These are phyloP conservation scores for Myxozyma vanderwaltii DNA, from an alignment of 805 yeast species.

Conservation along the genomic window DNA sequence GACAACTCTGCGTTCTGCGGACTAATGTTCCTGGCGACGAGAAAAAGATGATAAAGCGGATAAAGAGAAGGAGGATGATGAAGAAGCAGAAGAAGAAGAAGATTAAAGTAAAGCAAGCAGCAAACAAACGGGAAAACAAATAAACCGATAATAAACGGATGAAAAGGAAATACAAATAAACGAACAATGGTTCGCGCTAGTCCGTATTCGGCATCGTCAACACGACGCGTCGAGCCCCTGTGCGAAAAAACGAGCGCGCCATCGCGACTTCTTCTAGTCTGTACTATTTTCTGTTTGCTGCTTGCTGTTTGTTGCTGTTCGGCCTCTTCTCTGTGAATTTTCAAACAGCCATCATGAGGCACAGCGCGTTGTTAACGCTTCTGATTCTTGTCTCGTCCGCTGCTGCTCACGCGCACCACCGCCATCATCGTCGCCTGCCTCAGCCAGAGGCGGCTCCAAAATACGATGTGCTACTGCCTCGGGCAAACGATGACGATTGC, in stretches of 20 bases:
- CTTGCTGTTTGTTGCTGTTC: background rate
- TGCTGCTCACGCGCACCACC: conserved; percentile 20
- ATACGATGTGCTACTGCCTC: conserved; percentile 1
- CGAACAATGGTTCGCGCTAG: background rate
- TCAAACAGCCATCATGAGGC: background rate
- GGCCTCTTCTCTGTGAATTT: background rate
- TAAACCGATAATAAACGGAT: background rate
- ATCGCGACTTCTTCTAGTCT: no score
- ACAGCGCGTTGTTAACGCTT: conserved; percentile 1
- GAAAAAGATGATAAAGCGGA: no score
- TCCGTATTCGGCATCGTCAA: background rate
- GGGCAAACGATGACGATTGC: conserved; percentile 2
- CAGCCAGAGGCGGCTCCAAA: background rate
- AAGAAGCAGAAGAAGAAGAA: no score
- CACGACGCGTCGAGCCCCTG: conserved; percentile 8
- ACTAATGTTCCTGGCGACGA: background rate
- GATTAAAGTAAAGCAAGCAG: no score
- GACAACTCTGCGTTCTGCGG: background rate
- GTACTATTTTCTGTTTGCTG: background rate
- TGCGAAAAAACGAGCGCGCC: background rate
- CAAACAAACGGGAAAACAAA: background rate
- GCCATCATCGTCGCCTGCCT: conserved; percentile 17
- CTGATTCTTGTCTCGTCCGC: background rate
- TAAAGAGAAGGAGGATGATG: no score
- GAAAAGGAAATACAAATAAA: background rate